Evolutionary conservation across 1,284 basidiomycete species (phyloP).

Genomic region (Boletus mariae): DNA sequence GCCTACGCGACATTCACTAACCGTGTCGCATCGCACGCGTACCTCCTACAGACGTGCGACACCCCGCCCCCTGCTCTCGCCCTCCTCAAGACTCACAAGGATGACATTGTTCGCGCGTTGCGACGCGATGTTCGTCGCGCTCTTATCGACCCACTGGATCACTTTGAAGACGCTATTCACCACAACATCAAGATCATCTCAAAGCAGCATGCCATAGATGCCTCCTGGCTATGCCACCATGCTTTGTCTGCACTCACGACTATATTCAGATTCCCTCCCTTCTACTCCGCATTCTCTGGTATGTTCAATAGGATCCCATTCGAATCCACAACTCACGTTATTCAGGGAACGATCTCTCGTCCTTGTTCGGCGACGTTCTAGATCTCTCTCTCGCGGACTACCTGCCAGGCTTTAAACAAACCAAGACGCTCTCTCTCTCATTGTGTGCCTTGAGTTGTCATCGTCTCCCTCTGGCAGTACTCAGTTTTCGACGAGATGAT

Average conservation of each 20-base stretch:
- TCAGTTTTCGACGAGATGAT: constrained; percentile 30
- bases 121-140: constrained; percentile 46
- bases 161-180: not conserved
- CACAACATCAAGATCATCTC: constrained; percentile 23
- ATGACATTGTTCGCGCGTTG: constrained; percentile 38
- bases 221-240: constrained; percentile 44
- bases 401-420: constrained; percentile 40
- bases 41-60: constrained; percentile 21
- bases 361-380: constrained; percentile 41
- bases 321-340: constrained; percentile 1
- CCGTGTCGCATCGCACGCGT: constrained; percentile 39
- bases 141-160: constrained; percentile 36
- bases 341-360: constrained; percentile 35
- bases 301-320: constrained; percentile 34
- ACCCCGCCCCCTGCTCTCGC: constrained; percentile 33
- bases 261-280: constrained; percentile 42
- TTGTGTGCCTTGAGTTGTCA: constrained; percentile 49
- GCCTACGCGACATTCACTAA: constrained; percentile 51
- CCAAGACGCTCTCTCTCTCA: constrained; percentile 46
- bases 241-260: constrained; percentile 48
- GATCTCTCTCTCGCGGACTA: constrained; percentile 30
- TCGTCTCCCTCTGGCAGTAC: constrained; percentile 38
- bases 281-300: constrained; percentile 50
- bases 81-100: constrained; percentile 28
- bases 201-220: constrained; percentile 38